Base-by-base conservation (phyloP, 768 basidiomycete genomes). In the Auricularia cornea region DNA sequence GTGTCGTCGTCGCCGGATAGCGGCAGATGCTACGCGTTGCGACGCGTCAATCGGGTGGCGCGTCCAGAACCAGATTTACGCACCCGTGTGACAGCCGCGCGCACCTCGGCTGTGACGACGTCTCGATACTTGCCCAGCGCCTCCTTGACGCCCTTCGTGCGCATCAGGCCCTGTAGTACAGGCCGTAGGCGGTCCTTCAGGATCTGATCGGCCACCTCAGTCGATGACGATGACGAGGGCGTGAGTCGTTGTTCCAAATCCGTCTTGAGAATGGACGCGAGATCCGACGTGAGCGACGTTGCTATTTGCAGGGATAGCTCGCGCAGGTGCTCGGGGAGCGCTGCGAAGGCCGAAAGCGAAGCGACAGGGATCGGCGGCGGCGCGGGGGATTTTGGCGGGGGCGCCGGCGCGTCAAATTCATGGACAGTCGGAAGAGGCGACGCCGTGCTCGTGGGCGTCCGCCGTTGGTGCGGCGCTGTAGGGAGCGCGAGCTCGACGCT, bases 261-360 rank as follows among this genome's bases (percentile, higher is more conserved):
- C 59, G 79, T 78, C 57, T 82, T 81, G 31, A 95, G 79, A 2
- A 88, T 81, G 29, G 80, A 79, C n/a, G 92, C 84, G 2, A 95
- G 77, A 70, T 96, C 93, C 20, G 83, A 78, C 5, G 92, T 86
- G 28, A 97, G 77, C 0, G 90, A 89, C 2, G 81, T 77, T 0
- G 89, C 84, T 66, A 97, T 92, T 68, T 93, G 85, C 69, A 84
- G 78, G 0, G 87, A 87, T 41, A 96, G 76, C 1, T 78, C 76
- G n/a, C 82, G 83, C 16, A 97, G 78, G 67, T 90, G 88, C 4
- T 78, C 70, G 0, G 94, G 93, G 14, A 97, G 81, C 11, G 86
- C 82, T n/a, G 83, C 69, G 65, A 94, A 92, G 1, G 92, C 88
- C 10, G 77, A 72, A 30, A 95, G 76, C 0, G 85, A 84, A 0